phyloP scores from a whole-genome alignment of 257 asterid genomes.

The Penstemon davidsonii region DNA sequence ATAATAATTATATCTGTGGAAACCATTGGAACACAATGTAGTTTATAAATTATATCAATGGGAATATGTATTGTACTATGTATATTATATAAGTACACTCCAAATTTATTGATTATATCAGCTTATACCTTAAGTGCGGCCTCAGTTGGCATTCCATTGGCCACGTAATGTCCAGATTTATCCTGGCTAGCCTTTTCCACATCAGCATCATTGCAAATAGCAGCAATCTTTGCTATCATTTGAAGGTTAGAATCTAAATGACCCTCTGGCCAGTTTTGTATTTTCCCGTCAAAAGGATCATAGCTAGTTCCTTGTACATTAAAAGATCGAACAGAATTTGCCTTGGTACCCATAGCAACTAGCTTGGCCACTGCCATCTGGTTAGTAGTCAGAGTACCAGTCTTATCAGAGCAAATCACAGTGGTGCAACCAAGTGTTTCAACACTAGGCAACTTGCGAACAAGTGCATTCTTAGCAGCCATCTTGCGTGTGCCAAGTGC shows the following conservation, averaged over 20 bases:
- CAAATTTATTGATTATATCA: too few relatives aligned
- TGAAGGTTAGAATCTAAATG: conserved; percentile 74
- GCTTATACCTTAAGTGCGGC: conserved; percentile 85
- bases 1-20: not conserved
- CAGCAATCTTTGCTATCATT: conserved; percentile 91
- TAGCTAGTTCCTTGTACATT: conserved; percentile 80
- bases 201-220: conserved; percentile 94
- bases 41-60: too few relatives aligned
- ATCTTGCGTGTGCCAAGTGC: conserved; percentile 99
- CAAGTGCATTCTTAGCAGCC: conserved; percentile 99
- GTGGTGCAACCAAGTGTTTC: conserved; percentile 99
- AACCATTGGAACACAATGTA: too few relatives aligned
- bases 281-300: conserved; percentile 89
- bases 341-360: conserved; percentile 69
- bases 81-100: too few relatives aligned
- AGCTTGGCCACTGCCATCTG: conserved; percentile 97
- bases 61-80: too few relatives aligned
- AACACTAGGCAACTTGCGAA: conserved; percentile 97
- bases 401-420: conserved; percentile 96
- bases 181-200: conserved; percentile 66
- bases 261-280: conserved; percentile 73
- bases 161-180: conserved; percentile 50
- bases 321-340: conserved; percentile 53
- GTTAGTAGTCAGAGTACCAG: conserved; percentile 95
- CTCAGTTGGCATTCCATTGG: conserved; percentile 95